These are phyloP conservation scores for Cinnamomum micranthum DNA, from an alignment of 164 flowering plant genomes.

Conservation along the genomic window DNA sequence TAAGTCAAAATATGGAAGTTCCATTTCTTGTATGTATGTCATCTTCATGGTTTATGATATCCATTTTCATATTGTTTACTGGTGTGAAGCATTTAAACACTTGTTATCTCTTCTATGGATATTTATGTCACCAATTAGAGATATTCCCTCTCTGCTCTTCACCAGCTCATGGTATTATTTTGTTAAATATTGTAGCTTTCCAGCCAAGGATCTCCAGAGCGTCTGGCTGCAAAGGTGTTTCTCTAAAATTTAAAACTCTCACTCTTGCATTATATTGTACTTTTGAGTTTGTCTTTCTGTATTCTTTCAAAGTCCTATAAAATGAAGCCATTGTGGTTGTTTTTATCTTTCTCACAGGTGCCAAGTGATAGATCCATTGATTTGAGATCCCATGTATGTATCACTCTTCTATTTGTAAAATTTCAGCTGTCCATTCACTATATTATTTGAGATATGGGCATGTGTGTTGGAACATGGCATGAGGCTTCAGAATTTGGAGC, in stretches of 20 bases:
- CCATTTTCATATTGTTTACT: background rate
- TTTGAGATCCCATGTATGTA: conserved; percentile 12
- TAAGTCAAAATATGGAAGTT: background rate
- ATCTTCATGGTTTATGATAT: background rate
- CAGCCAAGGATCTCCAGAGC: conserved; percentile 1
- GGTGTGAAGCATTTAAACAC: no score
- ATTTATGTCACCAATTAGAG: background rate
- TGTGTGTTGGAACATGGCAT: background rate
- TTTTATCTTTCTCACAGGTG: conserved; percentile 1
- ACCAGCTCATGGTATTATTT: background rate
- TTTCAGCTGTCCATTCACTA: background rate
- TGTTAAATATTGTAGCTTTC: conserved; percentile 3
- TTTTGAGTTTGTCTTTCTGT: background rate
- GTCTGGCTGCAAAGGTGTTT: conserved; percentile 1
- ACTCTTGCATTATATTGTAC: background rate
- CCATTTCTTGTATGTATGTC: background rate
- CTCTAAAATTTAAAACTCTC: background rate
- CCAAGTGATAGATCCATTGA: conserved; percentile 13
- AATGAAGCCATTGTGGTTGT: background rate
- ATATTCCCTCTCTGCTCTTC: background rate
- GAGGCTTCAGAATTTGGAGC: no score
- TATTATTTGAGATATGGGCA: background rate
- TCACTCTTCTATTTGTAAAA: background rate
- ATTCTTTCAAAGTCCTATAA: background rate
- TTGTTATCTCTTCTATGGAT: background rate